Percentiles rank a stretch among this genome's conserved stretches.
Evolutionary conservation across 768 basidiomycete genomes (phyloP).

Genomic region (Tulasnella sp.): DNA sequence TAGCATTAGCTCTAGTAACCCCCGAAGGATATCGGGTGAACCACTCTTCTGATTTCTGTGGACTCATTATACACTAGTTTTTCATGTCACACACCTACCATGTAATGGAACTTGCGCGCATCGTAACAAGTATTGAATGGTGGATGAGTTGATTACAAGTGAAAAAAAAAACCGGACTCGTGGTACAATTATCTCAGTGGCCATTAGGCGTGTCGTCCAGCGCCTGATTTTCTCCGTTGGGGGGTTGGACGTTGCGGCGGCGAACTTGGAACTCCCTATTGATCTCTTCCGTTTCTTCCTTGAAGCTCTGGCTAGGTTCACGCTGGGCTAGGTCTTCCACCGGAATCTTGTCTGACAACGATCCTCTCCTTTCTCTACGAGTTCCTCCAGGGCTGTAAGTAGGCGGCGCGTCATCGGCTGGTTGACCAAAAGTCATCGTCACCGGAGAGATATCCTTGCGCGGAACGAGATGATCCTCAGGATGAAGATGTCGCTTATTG

Average conservation of each 20-base stretch:
- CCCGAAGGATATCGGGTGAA: not conserved
- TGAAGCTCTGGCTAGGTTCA: constrained; percentile 47
- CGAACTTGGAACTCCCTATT: constrained; percentile 43
- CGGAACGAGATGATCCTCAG: not conserved
- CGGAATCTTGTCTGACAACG: constrained; percentile 52
- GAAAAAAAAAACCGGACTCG: too few species aligned
- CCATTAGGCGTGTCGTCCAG: too few species aligned
- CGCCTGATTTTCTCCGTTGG: not conserved
- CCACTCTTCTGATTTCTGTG: too few species aligned
- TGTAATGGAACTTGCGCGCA: too few species aligned
- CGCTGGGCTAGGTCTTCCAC: constrained; percentile 54
- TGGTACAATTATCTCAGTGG: too few species aligned
- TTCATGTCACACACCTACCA: too few species aligned
- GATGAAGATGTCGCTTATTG: constrained; percentile 10
- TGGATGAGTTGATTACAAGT: too few species aligned
- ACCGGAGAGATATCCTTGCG: not conserved
- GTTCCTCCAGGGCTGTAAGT: constrained; percentile 31
- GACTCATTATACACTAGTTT: too few species aligned
- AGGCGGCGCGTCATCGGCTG: constrained; percentile 36
- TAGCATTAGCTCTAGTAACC: constrained; percentile 5
- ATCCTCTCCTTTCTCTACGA: constrained; percentile 42
- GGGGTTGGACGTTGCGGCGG: not conserved
- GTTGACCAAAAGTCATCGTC: constrained; percentile 18
- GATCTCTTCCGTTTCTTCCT: constrained; percentile 51
- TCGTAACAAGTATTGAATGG: too few species aligned